Evolutionary conservation across 441 rosid genomes (phyloP).

Genomic region (Pelargonium myrrhifolium): DNA sequence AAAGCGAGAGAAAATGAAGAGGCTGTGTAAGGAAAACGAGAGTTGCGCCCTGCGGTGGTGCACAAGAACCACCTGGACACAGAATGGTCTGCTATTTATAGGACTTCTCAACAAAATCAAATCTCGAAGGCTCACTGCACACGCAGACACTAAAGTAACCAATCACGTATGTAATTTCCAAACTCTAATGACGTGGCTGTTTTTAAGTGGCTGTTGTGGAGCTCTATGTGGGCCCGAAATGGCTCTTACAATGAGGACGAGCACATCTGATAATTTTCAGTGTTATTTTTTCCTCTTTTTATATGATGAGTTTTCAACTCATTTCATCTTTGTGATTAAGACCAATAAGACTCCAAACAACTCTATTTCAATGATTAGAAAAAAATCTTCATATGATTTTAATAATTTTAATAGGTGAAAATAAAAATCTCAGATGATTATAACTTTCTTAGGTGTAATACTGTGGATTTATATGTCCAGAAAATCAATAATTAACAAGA

Average conservation of each 20-base stretch:
- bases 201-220: background rate
- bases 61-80: background rate
- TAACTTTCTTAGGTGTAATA: too few relatives aligned
- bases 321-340: background rate
- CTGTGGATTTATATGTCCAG: too few relatives aligned
- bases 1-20: slow-evolving; percentile 4
- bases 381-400: too few relatives aligned
- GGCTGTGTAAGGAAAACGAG: background rate
- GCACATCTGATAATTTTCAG: background rate
- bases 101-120: background rate
- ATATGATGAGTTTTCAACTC: background rate
- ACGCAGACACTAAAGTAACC: background rate
- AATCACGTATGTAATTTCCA: background rate
- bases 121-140: background rate
- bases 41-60: background rate
- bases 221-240: background rate
- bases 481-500: too few relatives aligned
- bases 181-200: background rate
- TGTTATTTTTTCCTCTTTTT: background rate
- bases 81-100: background rate
- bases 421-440: too few relatives aligned
- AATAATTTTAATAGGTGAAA: too few relatives aligned
- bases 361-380: too few relatives aligned
- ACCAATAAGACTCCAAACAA: too few relatives aligned
- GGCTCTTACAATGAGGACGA: background rate